Base-by-base conservation (phyloP, 768 basidiomycete species). In the Termitomyces sp. region DNA sequence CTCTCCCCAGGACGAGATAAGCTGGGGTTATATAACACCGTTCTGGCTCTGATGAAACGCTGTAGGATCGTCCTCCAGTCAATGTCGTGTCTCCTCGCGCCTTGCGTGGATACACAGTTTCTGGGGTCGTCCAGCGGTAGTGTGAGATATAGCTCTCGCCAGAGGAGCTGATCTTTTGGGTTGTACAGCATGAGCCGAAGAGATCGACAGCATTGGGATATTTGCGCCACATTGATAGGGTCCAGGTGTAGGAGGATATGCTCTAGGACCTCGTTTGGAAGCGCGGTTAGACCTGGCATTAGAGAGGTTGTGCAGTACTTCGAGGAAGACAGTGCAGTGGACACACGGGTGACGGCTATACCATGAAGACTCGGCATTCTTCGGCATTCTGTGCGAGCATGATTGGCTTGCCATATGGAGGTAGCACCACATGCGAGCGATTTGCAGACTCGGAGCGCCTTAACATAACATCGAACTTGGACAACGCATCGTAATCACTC, bases 121-220 rank as follows among this genome's bases (percentile, higher is more conserved):
- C 85, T 75, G 1, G 85, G 88, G 65, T 91, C 88, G 61, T 91
- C 90, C 59, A 89, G 78, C 0, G 81, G 78, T 59, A 85, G 81
- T 0, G 72, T 66, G 46, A 92, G 84, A 70, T 90, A 92, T 6
- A 91, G 76, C 9, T 71, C 73, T 8, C 87, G 80, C 90, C 90
- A 92, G 40, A 90, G 72, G 52, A 82, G 74, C 32, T 75, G 75
- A 63, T 82, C 77, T 9, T 73, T 71, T 2, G 77, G 63, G 46
- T 69, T 56, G 65, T 88, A 86, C 24, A 90, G 70, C 60, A 85
- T 63, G 3, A 65, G 67, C 58, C 76, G 72, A 54, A 82, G 74
- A 16, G 67, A 62, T 4, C 71, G 74, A 65, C 81, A 85, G 13
- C 83, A 81, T 68, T 85, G 84, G 0, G 88, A 75, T 42, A 83